Evolutionary conservation across 2,329 filamentous ascomycete species (phyloP).

Genomic region (Sarocladium strictum): DNA sequence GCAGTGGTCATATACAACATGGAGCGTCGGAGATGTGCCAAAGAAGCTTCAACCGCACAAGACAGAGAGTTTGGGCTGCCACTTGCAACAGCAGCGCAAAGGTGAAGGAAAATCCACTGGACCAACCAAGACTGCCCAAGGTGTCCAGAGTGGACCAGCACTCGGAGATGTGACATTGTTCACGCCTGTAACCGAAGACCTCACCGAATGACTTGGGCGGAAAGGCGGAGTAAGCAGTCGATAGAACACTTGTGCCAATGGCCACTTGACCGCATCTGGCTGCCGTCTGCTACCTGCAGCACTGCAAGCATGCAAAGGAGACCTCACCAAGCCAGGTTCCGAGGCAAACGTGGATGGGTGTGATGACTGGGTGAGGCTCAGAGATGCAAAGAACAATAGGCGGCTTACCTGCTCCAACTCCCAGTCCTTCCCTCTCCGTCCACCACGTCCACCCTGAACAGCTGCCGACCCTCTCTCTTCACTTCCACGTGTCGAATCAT

Average conservation of each 20-base stretch:
- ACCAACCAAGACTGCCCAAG: no score
- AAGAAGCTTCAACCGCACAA: no score
- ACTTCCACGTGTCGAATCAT: conserved; percentile 58
- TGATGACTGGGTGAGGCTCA: conserved; percentile 6
- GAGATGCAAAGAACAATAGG: conserved; percentile 14
- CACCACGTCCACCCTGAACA: conserved; percentile 58
- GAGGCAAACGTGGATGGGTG: not conserved
- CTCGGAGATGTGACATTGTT: no score
- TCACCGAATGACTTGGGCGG: no score
- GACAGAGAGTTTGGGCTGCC: no score
- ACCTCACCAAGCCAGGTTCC: not conserved
- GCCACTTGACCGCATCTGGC: not conserved
- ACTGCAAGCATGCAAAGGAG: not conserved
- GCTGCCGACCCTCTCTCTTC: conserved; percentile 66
- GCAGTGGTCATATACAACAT: no score
- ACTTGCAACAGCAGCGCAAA: no score
- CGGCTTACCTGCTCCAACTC: conserved; percentile 71
- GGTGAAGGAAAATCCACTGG: no score
- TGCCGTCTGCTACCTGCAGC: not conserved
- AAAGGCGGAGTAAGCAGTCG: not conserved
- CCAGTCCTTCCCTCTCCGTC: conserved; percentile 70
- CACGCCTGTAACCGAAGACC: no score
- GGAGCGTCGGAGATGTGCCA: no score
- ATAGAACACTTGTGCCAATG: not conserved
- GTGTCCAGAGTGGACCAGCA: no score